phyloP scores from a whole-genome alignment of 768 basidiomycete species.

The Calocybe indica region DNA sequence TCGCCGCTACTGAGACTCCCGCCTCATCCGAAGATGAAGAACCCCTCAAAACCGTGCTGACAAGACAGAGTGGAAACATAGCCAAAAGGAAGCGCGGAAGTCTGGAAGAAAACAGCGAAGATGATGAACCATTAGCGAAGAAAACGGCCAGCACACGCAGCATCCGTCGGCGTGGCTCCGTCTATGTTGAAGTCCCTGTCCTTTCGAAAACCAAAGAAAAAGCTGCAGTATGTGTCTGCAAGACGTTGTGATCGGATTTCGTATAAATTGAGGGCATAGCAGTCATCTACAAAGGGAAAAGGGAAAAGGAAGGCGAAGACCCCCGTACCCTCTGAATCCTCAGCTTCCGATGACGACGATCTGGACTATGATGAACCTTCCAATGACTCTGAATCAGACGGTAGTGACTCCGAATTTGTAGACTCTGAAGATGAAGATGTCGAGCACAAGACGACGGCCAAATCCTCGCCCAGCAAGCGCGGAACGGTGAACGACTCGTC shows the following conservation, averaged over 20 bases:
- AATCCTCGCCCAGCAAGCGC: slow-evolving; percentile 43
- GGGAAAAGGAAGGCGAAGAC: slow-evolving; percentile 21
- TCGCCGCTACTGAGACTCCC: slow-evolving; percentile 42
- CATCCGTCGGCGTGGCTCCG: slow-evolving; percentile 19
- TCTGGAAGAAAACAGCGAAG: slow-evolving; percentile 15
- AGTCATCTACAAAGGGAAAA: slow-evolving; percentile 24
- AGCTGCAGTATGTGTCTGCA: slow-evolving; percentile 15
- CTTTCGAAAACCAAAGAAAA: slow-evolving; percentile 13
- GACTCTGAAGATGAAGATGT: slow-evolving; percentile 32
- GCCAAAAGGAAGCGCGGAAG: slow-evolving; percentile 20
- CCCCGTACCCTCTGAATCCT: slow-evolving; percentile 18
- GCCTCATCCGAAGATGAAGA: slow-evolving; percentile 41
- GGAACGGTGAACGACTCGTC: slow-evolving; percentile 28
- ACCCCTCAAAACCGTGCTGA: slow-evolving; percentile 9
- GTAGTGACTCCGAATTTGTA: slow-evolving; percentile 59
- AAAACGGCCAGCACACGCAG: slow-evolving; percentile 27
- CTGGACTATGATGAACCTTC: slow-evolving; percentile 33
- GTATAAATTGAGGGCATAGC: slow-evolving; percentile 1
- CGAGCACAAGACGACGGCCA: slow-evolving; percentile 31
- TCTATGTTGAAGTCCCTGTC: slow-evolving; percentile 27
- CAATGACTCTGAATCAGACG: slow-evolving; percentile 42
- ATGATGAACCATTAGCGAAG: slow-evolving; percentile 18
- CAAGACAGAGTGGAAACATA: slow-evolving; percentile 8
- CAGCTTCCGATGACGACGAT: slow-evolving; percentile 26
- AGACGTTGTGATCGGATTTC: not conserved